Conservation (phyloP, 345 rosid species). For the Microthlaspi erraticum region DNA sequence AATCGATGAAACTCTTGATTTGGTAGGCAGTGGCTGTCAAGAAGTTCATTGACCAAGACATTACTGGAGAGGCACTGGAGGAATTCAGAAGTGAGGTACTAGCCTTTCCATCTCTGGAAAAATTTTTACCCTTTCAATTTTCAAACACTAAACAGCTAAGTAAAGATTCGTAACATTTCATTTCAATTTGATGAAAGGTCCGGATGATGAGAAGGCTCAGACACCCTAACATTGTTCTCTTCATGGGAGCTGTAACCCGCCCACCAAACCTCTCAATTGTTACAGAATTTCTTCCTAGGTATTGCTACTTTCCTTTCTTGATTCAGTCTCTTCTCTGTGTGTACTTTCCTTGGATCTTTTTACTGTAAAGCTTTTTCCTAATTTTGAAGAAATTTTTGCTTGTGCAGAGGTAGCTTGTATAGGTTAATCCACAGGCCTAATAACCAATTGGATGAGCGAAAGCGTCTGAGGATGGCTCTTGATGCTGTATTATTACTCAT, state of each 20-base stretch:
- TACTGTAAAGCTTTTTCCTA: conserved; percentile 10
- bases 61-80: conserved; percentile 77
- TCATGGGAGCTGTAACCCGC: conserved; percentile 98
- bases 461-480: conserved; percentile 93
- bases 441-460: conserved; percentile 91
- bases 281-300: conserved; percentile 96
- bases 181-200: conserved; percentile 54
- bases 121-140: conserved; percentile 19
- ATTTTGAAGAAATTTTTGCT: conserved; percentile 28
- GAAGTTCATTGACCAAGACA: conserved; percentile 86
- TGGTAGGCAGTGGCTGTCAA: conserved; percentile 94
- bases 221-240: conserved; percentile 98
- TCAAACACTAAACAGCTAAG: conserved; percentile 3
- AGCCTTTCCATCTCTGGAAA: conserved; percentile 18
- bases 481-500: conserved; percentile 71
- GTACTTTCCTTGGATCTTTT: conserved; percentile 17
- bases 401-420: conserved; percentile 95
- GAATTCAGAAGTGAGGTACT: conserved; percentile 91
- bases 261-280: conserved; percentile 92
- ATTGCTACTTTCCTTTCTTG: conserved; percentile 17
- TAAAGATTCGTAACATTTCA: conserved; percentile 22
- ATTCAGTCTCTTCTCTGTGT: conserved; percentile 13
- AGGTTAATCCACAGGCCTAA: conserved; percentile 89
- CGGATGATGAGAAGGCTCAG: conserved; percentile 81
- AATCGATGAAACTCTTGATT: conserved; percentile 37